phyloP scores from a whole-genome alignment of 2,329 filamentous ascomycete species.

The Xylaria sp. region DNA sequence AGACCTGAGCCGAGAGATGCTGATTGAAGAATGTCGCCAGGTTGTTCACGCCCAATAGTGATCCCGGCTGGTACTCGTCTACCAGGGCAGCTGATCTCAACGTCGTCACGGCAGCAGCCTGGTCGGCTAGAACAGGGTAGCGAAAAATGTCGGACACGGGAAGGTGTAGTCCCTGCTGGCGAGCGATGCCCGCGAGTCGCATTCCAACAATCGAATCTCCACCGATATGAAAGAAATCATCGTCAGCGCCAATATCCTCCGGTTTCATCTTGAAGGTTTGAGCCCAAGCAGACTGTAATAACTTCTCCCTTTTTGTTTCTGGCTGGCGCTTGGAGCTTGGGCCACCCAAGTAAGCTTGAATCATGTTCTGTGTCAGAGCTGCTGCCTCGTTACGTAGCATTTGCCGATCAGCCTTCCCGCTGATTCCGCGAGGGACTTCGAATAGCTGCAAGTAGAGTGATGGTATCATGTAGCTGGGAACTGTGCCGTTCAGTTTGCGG shows the following conservation, averaged over 20 bases:
- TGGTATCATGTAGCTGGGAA: conserved; percentile 15
- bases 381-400: conserved; percentile 23
- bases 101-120: neutral
- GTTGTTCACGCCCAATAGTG: conserved; percentile 1
- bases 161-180: neutral
- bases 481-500: neutral
- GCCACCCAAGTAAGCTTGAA: neutral
- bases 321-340: neutral
- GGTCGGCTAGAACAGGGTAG: conserved; percentile 6
- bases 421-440: conserved; percentile 27
- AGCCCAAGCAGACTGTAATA: conserved; percentile 16
- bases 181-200: conserved; percentile 11
- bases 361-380: neutral
- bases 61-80: conserved; percentile 13
- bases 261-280: conserved; percentile 8
- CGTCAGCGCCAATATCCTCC: conserved; percentile 8
- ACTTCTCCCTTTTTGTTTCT: conserved; percentile 4
- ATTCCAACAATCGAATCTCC: conserved; percentile 24
- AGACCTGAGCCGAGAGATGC: neutral
- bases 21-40: conserved; percentile 4
- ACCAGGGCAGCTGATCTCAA: neutral
- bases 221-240: conserved; percentile 14
- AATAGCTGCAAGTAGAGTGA: neutral
- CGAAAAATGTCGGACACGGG: conserved; percentile 15
- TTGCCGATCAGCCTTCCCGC: conserved; percentile 43